Evolutionary conservation across 306 rosid species (phyloP), one percentile per base, ranked within the genome.

Genomic region (Acacia melanoxylon): DNA sequence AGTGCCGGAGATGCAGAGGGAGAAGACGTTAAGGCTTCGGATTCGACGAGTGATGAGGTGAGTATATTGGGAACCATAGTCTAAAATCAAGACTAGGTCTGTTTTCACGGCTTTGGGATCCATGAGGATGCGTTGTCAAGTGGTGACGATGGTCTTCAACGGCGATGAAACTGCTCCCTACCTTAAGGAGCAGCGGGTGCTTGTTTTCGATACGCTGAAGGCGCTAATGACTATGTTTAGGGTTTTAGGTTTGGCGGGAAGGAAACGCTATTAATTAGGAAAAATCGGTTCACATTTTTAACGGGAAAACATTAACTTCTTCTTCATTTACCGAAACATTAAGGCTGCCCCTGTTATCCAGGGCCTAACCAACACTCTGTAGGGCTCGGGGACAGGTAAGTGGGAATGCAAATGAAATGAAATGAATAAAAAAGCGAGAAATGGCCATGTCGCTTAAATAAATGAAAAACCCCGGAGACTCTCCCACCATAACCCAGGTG

Each of bases 11-110:
- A 95, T 83, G 80, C 98, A 93, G 87, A 93, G 97, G 62, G 99
- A 93, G 86, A 93, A 95, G 41, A 92, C 87, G 59, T 92, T 85
- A 84, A 92, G 97, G 67, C 92, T 83, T 12, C 99, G 85, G 79
- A 95, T 95, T 10, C 98, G 92, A 76, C 99, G 99, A 7, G 99
- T 95, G 91, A 95, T 93, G 82, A 95, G 97, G 75, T 95, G 99
- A 7, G 99, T 95, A 89, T 95, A 95, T 37, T 93, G 99, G 41
- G 99, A 95, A 46, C 99, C 99, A 35, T 82, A 95, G 81, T 95
- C 98, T 2, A 95, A 91, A 80, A 95, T 95, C 46, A 95, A 89
- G 10, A 95, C 99, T 0, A 90, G 88, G 73, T 95, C 95, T 1
- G 93, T 86, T 70, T 91, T 89, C 68, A 92, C 86, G 15, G 74